Base-by-base conservation (phyloP, 2,329 filamentous ascomycete species). In the Colletotrichum sp. region DNA sequence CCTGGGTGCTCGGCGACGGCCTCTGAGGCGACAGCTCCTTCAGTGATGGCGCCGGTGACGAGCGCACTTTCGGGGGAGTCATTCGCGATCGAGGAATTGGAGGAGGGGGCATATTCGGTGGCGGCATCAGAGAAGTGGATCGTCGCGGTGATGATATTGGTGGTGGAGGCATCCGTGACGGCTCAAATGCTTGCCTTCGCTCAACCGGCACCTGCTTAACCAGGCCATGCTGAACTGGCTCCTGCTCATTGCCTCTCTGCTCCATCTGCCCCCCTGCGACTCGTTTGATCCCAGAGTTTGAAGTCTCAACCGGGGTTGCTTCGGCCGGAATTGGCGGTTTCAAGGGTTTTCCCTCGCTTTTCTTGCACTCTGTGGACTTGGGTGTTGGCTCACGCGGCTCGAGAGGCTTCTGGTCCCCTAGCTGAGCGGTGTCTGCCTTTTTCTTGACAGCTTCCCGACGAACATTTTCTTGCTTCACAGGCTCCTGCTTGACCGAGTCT, bases 1-100 rank as follows among this genome's bases (percentile, higher is more conserved):
- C 83, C 76, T 91, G 90, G 0, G 90, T 92, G 77, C 88, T 89
- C 29, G 82, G 78, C 3, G 84, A 85, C 4, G 83, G 84, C 5
- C 75, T 30, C 19, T 65, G 64, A 39, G 83, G 80, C 19, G 55
- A 22, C 1, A 79, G 78, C 5, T 71, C 78, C 15, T 49, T 9
- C 15, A 22, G 8, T 29, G 39, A 32, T 25, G 49, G 84, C 3
- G 73, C 34, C 29, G 62, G 61, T 49, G 82, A 80, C 22, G 57
- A 36, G 2, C 79, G 78, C 5, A 71, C 78, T 15, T 36, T 36
- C 25, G 29, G 8, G 27, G 34, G 12, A 29, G 34, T 52, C 11
- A 13, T 62, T 30, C 30, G 39, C 52, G 52, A 62, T 27, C 52
- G 52, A 19, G 36, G 6, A 9, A 34, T 9, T 16, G 36, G 36